A percentile compares a stretch with the other conserved stretches of the same genome.
phyloP scores from a whole-genome alignment of 306 rosid species.

The Luffa acutangula region DNA sequence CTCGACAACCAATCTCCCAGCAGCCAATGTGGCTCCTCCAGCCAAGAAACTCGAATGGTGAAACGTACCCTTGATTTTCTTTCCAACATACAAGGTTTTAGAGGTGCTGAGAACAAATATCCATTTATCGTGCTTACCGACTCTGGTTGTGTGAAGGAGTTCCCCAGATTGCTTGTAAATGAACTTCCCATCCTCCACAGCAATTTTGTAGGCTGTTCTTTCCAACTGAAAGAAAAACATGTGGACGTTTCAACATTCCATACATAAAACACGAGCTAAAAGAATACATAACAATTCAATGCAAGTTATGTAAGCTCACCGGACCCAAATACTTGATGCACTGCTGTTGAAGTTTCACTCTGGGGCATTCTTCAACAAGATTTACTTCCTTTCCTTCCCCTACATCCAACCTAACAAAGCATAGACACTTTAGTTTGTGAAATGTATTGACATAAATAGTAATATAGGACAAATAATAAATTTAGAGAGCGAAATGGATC shows the following conservation, averaged over 20 bases:
- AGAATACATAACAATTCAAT: neutral
- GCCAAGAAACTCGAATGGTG: slow-evolving; percentile 46
- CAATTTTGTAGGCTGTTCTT: slow-evolving; percentile 23
- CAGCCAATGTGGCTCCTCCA: slow-evolving; percentile 31
- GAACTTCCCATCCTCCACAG: slow-evolving; percentile 20
- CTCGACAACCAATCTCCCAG: slow-evolving; percentile 24
- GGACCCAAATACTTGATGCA: slow-evolving; percentile 32
- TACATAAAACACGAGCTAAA: neutral
- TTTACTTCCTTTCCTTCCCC: slow-evolving; percentile 34
- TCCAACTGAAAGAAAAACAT: slow-evolving; percentile 19
- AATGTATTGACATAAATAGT: too few species aligned
- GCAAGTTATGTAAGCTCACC: slow-evolving; percentile 7
- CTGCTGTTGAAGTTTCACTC: slow-evolving; percentile 29
- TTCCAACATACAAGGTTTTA: slow-evolving; percentile 19
- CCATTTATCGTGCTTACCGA: slow-evolving; percentile 18
- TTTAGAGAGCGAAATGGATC: neutral
- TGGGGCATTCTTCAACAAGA: slow-evolving; percentile 20
- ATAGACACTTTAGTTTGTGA: neutral
- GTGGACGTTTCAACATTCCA: neutral
- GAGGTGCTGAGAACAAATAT: slow-evolving; percentile 30
- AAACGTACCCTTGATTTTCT: slow-evolving; percentile 32
- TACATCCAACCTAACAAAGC: slow-evolving; percentile 22
- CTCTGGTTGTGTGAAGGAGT: slow-evolving; percentile 24
- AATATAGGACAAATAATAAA: too few species aligned
- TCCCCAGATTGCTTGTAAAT: slow-evolving; percentile 15